Conservation (phyloP, 768 basidiomycete species). For the Amanita phalloides region DNA sequence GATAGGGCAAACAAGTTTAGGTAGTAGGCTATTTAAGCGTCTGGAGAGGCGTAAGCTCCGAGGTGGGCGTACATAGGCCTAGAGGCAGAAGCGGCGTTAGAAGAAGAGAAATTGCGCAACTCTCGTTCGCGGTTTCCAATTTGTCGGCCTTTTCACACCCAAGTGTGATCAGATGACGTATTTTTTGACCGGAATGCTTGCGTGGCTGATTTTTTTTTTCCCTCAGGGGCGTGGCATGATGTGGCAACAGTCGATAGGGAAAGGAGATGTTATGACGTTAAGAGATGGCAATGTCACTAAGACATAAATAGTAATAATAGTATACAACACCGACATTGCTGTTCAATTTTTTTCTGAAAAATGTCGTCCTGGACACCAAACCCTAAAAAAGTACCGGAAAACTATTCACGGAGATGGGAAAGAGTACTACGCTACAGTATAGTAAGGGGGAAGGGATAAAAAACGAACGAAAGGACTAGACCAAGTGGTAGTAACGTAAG, state of each 20-base stretch:
- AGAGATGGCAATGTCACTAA: too few species aligned
- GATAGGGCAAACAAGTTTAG: too few species aligned
- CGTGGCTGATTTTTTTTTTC: too few species aligned
- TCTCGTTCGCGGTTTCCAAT: too few species aligned
- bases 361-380: neutral
- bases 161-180: too few species aligned
- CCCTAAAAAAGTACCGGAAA: neutral
- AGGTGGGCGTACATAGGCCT: too few species aligned
- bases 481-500: neutral
- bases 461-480: neutral
- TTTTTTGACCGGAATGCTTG: too few species aligned
- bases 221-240: neutral
- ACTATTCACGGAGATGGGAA: neutral
- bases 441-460: neutral
- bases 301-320: neutral
- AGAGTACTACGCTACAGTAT: conserved; percentile 1
- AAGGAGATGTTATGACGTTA: neutral
- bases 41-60: too few species aligned
- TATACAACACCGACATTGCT: neutral
- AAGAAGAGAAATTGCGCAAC: too few species aligned
- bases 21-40: too few species aligned
- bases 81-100: too few species aligned
- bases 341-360: neutral
- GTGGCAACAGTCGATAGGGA: neutral
- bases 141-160: too few species aligned